Evolutionary conservation across 345 rosid genomes (phyloP).

Genomic region (Eucalyptus lansdowneana): DNA sequence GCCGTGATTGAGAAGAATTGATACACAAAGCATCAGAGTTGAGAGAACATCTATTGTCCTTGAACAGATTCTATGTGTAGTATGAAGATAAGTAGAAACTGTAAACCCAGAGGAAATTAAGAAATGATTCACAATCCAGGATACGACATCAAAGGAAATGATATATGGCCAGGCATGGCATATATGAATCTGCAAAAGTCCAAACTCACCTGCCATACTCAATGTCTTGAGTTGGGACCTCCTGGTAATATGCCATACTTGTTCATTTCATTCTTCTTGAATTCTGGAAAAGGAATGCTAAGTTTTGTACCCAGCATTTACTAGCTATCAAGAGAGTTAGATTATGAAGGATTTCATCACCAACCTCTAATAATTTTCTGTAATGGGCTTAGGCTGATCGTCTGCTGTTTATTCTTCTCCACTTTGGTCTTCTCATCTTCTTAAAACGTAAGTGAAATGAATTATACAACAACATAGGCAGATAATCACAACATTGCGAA

Average conservation of each 20-base stretch:
- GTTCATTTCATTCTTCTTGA: slow-evolving; percentile 52
- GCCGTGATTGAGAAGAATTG: not conserved
- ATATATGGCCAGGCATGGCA: not conserved
- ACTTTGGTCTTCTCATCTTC: slow-evolving; percentile 3
- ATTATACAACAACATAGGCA: not conserved
- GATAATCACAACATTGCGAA: not conserved
- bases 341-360: too few relatives aligned
- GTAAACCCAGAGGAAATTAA: not conserved
- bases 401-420: too few relatives aligned
- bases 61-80: not conserved
- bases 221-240: slow-evolving; percentile 16
- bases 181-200: not conserved
- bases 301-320: not conserved
- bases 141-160: not conserved
- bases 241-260: slow-evolving; percentile 24
- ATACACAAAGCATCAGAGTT: not conserved
- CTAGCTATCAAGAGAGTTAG: not conserved
- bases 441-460: not conserved
- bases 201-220: slow-evolving; percentile 26
- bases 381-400: too few relatives aligned
- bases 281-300: slow-evolving; percentile 18
- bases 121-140: not conserved
- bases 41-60: not conserved
- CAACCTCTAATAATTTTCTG: too few relatives aligned
- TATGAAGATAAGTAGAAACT: not conserved